Conservation (phyloP, 805 yeast genomes). For the Candida andamanensis region DNA sequence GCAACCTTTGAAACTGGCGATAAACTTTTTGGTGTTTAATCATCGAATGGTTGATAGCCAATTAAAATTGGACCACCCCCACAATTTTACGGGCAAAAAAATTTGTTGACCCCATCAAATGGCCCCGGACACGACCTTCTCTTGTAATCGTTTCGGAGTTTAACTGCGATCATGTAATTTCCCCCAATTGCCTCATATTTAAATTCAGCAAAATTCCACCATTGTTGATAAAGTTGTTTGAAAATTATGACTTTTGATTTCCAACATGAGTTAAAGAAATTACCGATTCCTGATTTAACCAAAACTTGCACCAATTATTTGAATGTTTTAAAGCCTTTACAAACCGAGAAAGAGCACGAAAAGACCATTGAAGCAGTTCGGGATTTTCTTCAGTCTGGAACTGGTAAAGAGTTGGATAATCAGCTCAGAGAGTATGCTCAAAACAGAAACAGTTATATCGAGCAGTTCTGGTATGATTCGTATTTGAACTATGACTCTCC, state of each 20-base stretch:
- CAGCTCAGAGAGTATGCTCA: constrained; percentile 59
- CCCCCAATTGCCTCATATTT: too few relatives aligned
- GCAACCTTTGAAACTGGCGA: too few relatives aligned
- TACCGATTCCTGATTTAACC: constrained; percentile 76
- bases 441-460: constrained; percentile 73
- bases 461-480: constrained; percentile 92
- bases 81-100: too few relatives aligned
- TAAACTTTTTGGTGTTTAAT: too few relatives aligned
- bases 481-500: constrained; percentile 83
- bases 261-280: constrained; percentile 55
- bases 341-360: constrained; percentile 65
- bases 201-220: too few relatives aligned
- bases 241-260: constrained; percentile 42
- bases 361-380: constrained; percentile 56
- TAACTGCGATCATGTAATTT: too few relatives aligned
- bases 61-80: too few relatives aligned
- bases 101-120: too few relatives aligned
- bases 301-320: constrained; percentile 66
- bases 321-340: constrained; percentile 70
- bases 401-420: constrained; percentile 55
- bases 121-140: too few relatives aligned
- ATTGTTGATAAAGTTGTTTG: background rate
- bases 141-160: background rate
- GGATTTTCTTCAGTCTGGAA: constrained; percentile 46
- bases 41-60: too few relatives aligned